phyloP scores from a whole-genome alignment of 2,329 filamentous ascomycete genomes.

The Cladosporium sp. region DNA sequence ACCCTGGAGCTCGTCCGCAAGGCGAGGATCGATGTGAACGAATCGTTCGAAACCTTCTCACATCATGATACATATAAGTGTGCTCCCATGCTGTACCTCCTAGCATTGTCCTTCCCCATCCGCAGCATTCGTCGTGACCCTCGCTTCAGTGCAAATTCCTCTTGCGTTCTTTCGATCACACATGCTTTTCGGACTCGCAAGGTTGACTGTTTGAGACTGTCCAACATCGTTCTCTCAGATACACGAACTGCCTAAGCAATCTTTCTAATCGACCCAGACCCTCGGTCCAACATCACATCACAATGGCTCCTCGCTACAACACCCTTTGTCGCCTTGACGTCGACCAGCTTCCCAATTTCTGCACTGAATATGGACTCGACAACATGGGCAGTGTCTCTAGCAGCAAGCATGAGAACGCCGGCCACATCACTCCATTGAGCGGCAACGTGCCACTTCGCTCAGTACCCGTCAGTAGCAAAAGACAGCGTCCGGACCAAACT shows the following conservation, averaged over 20 bases:
- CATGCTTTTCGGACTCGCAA: background rate
- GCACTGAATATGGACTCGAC: background rate
- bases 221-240: background rate
- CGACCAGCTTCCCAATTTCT: slow-evolving; percentile 26
- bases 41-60: background rate
- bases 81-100: background rate
- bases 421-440: slow-evolving; percentile 11
- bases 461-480: slow-evolving; percentile 17
- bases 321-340: slow-evolving; percentile 25
- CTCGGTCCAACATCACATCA: background rate
- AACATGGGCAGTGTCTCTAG: background rate
- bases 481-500: too few relatives aligned
- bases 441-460: slow-evolving; percentile 18
- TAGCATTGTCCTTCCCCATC: background rate
- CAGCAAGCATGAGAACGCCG: background rate
- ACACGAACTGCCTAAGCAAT: background rate
- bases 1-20: background rate
- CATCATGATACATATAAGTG: background rate
- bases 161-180: background rate
- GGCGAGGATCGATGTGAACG: background rate
- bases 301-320: slow-evolving; percentile 28
- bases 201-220: too few relatives aligned
- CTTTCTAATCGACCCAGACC: background rate
- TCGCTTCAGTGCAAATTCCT: background rate
- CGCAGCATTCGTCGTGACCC: background rate